Conservation (phyloP, 495 filamentous ascomycete species). For the Neurospora sp. region DNA sequence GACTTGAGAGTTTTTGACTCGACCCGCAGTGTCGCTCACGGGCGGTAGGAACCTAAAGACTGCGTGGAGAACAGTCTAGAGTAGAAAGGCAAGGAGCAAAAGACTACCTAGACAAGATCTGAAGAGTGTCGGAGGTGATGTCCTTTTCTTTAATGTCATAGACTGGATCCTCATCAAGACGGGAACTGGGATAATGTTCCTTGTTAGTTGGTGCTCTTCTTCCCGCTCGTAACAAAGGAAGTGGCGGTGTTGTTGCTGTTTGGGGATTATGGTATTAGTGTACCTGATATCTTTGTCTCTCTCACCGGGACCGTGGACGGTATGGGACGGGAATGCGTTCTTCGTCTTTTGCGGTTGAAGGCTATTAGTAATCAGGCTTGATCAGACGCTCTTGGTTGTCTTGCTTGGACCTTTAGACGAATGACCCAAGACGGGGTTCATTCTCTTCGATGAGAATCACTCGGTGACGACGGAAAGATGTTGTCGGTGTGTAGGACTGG, state of each 20-base stretch:
- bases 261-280: background rate
- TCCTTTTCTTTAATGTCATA: background rate
- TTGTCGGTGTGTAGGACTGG: background rate
- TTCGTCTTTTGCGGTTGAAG: background rate
- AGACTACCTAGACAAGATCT: background rate
- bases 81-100: background rate
- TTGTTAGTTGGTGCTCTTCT: background rate
- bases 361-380: background rate
- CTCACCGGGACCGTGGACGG: background rate
- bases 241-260: background rate
- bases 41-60: background rate
- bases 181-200: background rate
- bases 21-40: no score
- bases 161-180: background rate
- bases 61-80: background rate
- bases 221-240: background rate
- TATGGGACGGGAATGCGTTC: background rate
- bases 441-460: background rate
- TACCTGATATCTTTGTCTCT: background rate
- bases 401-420: background rate
- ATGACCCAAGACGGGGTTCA: background rate
- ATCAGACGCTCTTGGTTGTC: background rate
- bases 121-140: background rate
- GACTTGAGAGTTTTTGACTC: no score
- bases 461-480: background rate